Base-by-base conservation (phyloP, 768 basidiomycete species). In the Mycena alexandri region DNA sequence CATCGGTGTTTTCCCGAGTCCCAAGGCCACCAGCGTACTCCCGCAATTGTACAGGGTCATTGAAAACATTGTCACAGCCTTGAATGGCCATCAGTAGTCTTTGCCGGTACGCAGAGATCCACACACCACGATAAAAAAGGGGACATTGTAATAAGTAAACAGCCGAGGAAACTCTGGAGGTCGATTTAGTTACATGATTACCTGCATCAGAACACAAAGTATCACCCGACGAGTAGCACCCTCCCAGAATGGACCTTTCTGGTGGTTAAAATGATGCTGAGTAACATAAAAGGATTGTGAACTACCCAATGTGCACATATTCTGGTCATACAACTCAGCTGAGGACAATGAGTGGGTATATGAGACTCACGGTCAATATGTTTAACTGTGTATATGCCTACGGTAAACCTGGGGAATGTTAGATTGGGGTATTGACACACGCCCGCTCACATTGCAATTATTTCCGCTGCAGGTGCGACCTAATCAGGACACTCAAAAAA, bases 11-110 rank as follows among this genome's bases (percentile, higher is more conserved):
- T 22, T 53, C 9, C n/a, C 34, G 13, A 25, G 58, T 54, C 57
- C 58, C 3, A 53, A 25, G 19, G 50, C 13, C 41, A 55, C 5
- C 17, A 60, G 42, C 6, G 65, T 44, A 5, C 13, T 17, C 17
- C 65, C 65, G 21, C 65, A 66, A 21, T 66, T 66, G 43, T 47
- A 48, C 3, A 43, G 17, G 13, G 65, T 66, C 58, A 66, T 46
- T 6, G 24, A 36, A 33, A 66, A 66, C 65, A 66, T 66, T 1
- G 53, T 12, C 3, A 60, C 29, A 14, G 65, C 57, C 64, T 65
- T 41, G 25, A 34, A 42, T 12, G 12, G 38, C 14, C 11, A 38
- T 10, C 10, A 38, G 38, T 14, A 2, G 3, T 14, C 9, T 10
- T 38, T 2, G 9, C 11, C 14, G 38, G 38, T 38, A 11, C 14